Evolutionary conservation across 1,139 yeast species (phyloP).

Genomic region (Diutina siamensis): DNA sequence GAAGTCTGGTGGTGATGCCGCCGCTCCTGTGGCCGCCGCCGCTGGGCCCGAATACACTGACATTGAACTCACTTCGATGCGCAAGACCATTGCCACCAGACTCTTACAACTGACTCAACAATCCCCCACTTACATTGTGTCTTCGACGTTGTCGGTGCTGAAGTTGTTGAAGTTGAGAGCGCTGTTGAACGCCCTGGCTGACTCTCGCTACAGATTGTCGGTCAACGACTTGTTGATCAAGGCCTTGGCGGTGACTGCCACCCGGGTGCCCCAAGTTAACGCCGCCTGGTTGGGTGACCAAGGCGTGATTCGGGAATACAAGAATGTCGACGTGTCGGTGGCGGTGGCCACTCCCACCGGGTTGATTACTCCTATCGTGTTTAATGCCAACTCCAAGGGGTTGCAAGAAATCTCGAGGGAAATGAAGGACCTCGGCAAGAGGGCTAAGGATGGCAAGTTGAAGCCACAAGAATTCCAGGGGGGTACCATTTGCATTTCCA

Average conservation of each 20-base stretch:
- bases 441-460: slow-evolving; percentile 90
- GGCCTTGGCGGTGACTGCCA: slow-evolving; percentile 85
- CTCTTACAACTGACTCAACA: slow-evolving; percentile 74
- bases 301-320: slow-evolving; percentile 86
- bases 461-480: slow-evolving; percentile 97
- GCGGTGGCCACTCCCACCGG: slow-evolving; percentile 99
- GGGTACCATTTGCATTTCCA: slow-evolving; percentile 95
- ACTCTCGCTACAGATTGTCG: slow-evolving; percentile 83
- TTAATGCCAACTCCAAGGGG: slow-evolving; percentile 80
- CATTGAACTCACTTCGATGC: slow-evolving; percentile 81
- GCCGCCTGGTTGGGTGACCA: slow-evolving; percentile 86
- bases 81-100: slow-evolving; percentile 88
- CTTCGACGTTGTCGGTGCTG: slow-evolving; percentile 75
- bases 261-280: slow-evolving; percentile 88
- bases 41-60: slow-evolving; percentile 59
- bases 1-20: slow-evolving; percentile 20
- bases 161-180: slow-evolving; percentile 88
- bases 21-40: slow-evolving; percentile 39
- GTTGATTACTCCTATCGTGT: slow-evolving; percentile 89
- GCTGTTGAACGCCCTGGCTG: slow-evolving; percentile 74
- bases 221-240: slow-evolving; percentile 90
- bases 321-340: slow-evolving; percentile 89
- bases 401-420: slow-evolving; percentile 68
- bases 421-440: slow-evolving; percentile 88
- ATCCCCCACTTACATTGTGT: slow-evolving; percentile 87